phyloP scores from a whole-genome alignment of 2,329 filamentous ascomycete species.

The Aspergillus aculeatinus region DNA sequence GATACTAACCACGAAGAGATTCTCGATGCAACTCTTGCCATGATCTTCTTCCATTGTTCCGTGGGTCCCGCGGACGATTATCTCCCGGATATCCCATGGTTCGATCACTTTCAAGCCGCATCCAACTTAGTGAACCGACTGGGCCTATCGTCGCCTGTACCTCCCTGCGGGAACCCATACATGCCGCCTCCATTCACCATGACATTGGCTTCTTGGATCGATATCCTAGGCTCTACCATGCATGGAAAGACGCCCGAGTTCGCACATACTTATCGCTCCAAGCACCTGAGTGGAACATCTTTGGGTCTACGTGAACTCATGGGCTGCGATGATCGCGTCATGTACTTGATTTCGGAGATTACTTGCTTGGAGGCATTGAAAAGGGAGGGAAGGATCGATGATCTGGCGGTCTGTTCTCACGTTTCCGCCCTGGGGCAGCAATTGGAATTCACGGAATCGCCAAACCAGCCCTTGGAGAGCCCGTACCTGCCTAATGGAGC shows the following conservation, averaged over 20 bases:
- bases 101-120: constrained; percentile 92
- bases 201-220: constrained; percentile 86
- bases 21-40: constrained; percentile 85
- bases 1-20: constrained; percentile 85
- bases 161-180: constrained; percentile 59
- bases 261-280: constrained; percentile 92
- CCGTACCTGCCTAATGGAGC: constrained; percentile 61
- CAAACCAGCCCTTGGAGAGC: constrained; percentile 61
- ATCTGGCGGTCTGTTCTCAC: constrained; percentile 83
- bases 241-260: constrained; percentile 80
- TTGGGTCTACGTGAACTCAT: constrained; percentile 88
- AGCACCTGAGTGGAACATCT: constrained; percentile 66
- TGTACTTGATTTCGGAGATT: constrained; percentile 98
- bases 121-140: constrained; percentile 82
- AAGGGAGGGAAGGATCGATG: constrained; percentile 72
- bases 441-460: constrained; percentile 74
- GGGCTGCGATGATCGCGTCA: constrained; percentile 95
- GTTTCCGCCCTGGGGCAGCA: constrained; percentile 84
- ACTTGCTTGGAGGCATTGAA: constrained; percentile 91
- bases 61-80: constrained; percentile 83
- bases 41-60: constrained; percentile 95
- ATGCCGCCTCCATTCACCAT: constrained; percentile 84
- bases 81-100: constrained; percentile 91
- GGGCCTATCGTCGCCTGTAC: constrained; percentile 69
- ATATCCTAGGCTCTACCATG: constrained; percentile 94